phyloP scores from a whole-genome alignment of 202 grass and related monocot species.

The Panicum hallii region DNA sequence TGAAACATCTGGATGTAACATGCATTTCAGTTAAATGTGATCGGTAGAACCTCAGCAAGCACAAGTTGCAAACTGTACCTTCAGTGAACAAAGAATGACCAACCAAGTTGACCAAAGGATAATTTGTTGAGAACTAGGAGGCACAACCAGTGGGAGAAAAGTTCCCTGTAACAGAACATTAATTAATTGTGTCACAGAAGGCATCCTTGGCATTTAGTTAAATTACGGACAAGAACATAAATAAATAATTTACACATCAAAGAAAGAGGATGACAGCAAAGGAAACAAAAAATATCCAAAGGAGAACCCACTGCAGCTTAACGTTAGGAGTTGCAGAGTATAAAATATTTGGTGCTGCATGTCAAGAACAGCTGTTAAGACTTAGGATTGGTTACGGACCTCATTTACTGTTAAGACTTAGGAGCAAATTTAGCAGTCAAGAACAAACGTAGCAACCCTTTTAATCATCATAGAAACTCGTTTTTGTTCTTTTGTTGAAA shows the following conservation, averaged over 20 bases:
- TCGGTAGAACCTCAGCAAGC: constrained; percentile 50
- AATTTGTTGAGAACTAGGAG: constrained; percentile 79
- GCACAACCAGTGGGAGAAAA: constrained; percentile 88
- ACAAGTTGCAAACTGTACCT: constrained; percentile 65
- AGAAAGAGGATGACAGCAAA: constrained; percentile 19
- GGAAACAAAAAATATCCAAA: not conserved
- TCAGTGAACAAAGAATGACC: constrained; percentile 81
- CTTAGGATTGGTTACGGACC: not conserved
- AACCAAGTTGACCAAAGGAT: constrained; percentile 90
- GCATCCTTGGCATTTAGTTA: constrained; percentile 13
- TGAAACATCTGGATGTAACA: constrained; percentile 81
- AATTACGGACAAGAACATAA: constrained; percentile 37
- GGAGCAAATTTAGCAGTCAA: not conserved
- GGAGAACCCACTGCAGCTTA: not conserved
- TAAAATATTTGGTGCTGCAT: not conserved
- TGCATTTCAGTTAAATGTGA: constrained; percentile 54
- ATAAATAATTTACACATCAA: not conserved
- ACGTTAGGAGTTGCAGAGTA: not conserved
- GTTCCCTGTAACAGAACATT: constrained; percentile 68
- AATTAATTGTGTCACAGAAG: constrained; percentile 1
- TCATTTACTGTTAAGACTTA: not conserved
- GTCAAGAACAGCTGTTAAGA: constrained; percentile 4
- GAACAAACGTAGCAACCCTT: not conserved
- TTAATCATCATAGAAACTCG: not conserved
- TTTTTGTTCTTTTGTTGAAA: constrained; percentile 6